These are phyloP conservation scores for Solanum rostratum DNA, from an alignment of 257 asterid species.

Conservation along the genomic window DNA sequence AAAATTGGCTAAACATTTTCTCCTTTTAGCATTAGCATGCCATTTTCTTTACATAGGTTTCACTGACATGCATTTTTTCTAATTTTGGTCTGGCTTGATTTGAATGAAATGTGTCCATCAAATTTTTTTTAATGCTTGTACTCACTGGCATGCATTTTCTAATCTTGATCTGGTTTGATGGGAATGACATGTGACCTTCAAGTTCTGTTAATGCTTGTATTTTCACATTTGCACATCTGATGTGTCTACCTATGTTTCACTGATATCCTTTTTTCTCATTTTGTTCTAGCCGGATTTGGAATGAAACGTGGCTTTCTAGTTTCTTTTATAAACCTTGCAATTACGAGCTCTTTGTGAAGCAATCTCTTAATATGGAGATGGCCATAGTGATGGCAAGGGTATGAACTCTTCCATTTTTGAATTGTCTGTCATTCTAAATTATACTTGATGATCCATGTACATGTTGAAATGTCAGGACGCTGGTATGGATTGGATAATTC, in stretches of 20 bases:
- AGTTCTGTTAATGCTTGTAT: background rate
- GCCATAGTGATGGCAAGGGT: constrained; percentile 96
- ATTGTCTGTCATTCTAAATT: background rate
- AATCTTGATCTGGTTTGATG: background rate
- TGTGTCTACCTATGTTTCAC: background rate
- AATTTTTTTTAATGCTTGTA: background rate
- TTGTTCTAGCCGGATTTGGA: constrained; percentile 80
- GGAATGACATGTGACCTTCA: background rate
- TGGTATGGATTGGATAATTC: constrained; percentile 93
- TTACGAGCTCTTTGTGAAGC: constrained; percentile 96
- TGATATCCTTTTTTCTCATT: constrained; percentile 5
- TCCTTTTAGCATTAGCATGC: background rate
- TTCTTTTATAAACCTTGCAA: constrained; percentile 97
- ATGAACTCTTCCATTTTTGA: constrained; percentile 10
- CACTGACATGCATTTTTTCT: background rate
- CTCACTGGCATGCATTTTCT: background rate
- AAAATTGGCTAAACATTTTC: background rate
- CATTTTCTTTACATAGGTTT: background rate
- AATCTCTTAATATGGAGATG: constrained; percentile 94
- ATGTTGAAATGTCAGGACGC: constrained; percentile 42
- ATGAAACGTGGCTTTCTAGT: constrained; percentile 90
- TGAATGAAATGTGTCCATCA: background rate
- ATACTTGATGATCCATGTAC: background rate
- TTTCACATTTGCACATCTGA: background rate
- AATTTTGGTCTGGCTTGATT: background rate